Base-by-base conservation (phyloP, 2,329 filamentous ascomycete species). In the Alternaria postmessia region DNA sequence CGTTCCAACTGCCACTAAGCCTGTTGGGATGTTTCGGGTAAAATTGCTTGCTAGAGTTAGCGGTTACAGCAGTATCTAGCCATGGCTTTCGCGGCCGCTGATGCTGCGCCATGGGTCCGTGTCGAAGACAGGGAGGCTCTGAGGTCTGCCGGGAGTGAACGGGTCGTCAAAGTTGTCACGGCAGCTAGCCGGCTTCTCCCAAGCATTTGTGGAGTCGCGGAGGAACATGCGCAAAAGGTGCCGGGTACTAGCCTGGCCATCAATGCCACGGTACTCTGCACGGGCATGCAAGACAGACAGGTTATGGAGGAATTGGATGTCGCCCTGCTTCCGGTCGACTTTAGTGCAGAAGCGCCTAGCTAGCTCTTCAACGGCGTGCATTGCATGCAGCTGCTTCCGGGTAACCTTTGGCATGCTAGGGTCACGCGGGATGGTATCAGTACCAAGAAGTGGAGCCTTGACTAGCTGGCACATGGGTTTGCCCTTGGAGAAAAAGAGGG, bases 181-280 rank as follows among this genome's bases (percentile, higher is more conserved):
- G 61, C 60, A 78, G 7, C 51, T 60, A 30, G 38, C 51, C 16
- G 75, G 75, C 61, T 78, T 78, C 32, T 67, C 67, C 76, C 76
- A 78, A 5, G 70, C 72, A 39, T 71, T 69, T 41, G 61, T 61
- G 36, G 75, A 72, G 57, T 78, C 76, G 18, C 75, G 70, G 44
- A 78, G 71, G 63, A 78, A 78, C 75, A 78, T 75, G 56, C 76
- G 74, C 41, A 78, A 67, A 24, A 78, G 68, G 58, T 78, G 76
- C 32, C 76, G 73, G 49, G 63, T 65, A 58, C 75, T 77, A 5
- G 67, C 64, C 49, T 68, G 51, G 41, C 61, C 56, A 41, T 63
- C 63, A n/a, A 53, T 56, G 36, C 74, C 72, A 5, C 56, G 60
- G 54, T 78, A 78, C 12, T 70, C 76, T 30, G 71, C 62, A 20